A percentile compares a stretch with the other conserved stretches of the same genome.
These are phyloP conservation scores for Eucalyptus pauciflora DNA, from an alignment of 345 rosid genomes.

Conservation along the genomic window DNA sequence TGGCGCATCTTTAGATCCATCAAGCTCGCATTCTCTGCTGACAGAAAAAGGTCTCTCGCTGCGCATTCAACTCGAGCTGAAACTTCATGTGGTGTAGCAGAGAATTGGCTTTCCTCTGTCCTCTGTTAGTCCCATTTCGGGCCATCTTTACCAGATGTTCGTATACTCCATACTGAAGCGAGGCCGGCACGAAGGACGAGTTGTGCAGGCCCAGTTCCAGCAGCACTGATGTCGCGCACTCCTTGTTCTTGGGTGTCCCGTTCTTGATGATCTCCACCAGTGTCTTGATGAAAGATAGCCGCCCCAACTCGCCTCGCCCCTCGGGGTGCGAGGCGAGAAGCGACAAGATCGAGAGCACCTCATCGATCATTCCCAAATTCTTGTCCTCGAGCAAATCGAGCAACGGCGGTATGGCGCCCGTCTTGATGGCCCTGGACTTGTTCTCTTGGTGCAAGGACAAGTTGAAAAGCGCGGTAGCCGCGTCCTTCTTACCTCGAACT, in stretches of 20 bases:
- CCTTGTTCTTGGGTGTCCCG: conserved; percentile 63
- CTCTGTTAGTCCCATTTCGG: conserved; percentile 41
- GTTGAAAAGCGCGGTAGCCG: conserved; percentile 59
- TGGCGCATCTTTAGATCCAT: background rate
- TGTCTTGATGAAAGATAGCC: conserved; percentile 21
- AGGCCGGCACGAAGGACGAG: conserved; percentile 22
- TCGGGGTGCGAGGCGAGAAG: conserved; percentile 37
- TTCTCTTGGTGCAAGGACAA: conserved; percentile 38
- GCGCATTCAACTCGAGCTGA: background rate
- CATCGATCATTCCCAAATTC: conserved; percentile 43
- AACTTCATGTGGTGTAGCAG: conserved; percentile 27
- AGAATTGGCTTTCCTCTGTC: conserved; percentile 51
- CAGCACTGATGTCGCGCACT: conserved; percentile 43
- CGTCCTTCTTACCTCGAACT: conserved; percentile 50
- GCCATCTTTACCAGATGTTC: conserved; percentile 28
- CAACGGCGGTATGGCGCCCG: conserved; percentile 36
- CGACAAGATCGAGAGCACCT: conserved; percentile 47
- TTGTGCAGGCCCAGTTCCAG: conserved; percentile 32
- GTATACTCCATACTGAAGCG: conserved; percentile 47
- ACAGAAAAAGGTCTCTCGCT: background rate
- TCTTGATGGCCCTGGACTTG: conserved; percentile 45
- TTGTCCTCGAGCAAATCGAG: conserved; percentile 30
- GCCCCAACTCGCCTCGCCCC: conserved; percentile 23
- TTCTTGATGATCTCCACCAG: conserved; percentile 33
- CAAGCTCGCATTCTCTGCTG: background rate